A percentile compares a stretch with the other conserved stretches of the same genome.
These are phyloP conservation scores for Papiliotrema flavescens DNA, from an alignment of 1,284 basidiomycete genomes.

Conservation along the genomic window DNA sequence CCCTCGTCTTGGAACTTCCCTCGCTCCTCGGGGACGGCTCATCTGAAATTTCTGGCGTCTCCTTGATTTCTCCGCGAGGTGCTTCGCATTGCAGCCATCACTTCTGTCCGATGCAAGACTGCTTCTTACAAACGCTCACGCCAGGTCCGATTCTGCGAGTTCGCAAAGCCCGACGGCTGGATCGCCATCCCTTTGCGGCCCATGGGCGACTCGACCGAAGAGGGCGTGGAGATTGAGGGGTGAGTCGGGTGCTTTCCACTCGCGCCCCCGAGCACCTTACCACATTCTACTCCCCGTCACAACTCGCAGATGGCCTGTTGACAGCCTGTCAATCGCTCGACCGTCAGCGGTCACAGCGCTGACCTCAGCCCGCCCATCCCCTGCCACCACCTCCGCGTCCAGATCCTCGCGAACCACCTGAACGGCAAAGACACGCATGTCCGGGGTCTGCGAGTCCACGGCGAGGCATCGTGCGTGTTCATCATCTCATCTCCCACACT, in stretches of 20 bases:
- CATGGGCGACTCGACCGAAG: constrained; percentile 65
- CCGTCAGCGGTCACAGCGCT: too few relatives aligned
- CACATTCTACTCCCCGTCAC: too few relatives aligned
- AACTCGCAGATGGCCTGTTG: too few relatives aligned
- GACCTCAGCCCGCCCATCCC: constrained; percentile 70
- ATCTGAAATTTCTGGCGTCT: too few relatives aligned
- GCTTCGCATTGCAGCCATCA: not conserved
- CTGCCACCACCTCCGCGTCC: constrained; percentile 85
- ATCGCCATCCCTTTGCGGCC: constrained; percentile 80
- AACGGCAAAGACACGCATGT: constrained; percentile 99
- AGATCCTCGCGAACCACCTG: constrained; percentile 90
- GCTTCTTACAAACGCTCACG: not conserved
- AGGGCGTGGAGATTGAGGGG: constrained; percentile 57
- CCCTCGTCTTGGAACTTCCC: not conserved
- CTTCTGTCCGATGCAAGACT: too few relatives aligned
- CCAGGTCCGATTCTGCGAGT: constrained; percentile 68
- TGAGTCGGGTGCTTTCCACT: constrained; percentile 11
- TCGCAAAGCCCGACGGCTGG: constrained; percentile 93
- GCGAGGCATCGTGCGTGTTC: constrained; percentile 68
- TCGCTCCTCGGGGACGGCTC: too few relatives aligned
- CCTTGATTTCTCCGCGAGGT: not conserved
- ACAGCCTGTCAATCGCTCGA: too few relatives aligned
- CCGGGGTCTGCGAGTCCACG: constrained; percentile 79
- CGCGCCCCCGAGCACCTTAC: too few relatives aligned
- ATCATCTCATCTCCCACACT: not conserved